Evolutionary conservation across 768 basidiomycete species (phyloP).

Genomic region (Mycena polygramma): DNA sequence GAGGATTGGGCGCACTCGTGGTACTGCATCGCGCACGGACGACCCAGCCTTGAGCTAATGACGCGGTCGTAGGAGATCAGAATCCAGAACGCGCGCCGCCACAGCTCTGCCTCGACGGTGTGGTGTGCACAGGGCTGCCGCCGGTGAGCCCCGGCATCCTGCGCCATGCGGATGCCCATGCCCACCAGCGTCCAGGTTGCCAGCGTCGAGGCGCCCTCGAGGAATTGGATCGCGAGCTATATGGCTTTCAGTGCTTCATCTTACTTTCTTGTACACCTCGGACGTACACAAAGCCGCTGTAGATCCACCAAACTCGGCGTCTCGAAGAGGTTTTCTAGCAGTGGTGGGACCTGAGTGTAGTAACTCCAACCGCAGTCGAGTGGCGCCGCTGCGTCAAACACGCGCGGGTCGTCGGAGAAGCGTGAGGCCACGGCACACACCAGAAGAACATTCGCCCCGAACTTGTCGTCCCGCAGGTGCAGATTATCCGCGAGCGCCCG

Average conservation of each 20-base stretch:
- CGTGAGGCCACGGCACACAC: slow-evolving; percentile 82
- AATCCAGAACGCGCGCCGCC: slow-evolving; percentile 62
- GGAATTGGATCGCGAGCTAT: slow-evolving; percentile 65
- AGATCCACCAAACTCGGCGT: slow-evolving; percentile 80
- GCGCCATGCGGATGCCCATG: slow-evolving; percentile 41
- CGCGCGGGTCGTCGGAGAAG: slow-evolving; percentile 69
- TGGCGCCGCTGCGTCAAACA: slow-evolving; percentile 54
- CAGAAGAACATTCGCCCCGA: slow-evolving; percentile 72
- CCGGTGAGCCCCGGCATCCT: slow-evolving; percentile 33
- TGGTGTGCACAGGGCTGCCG: slow-evolving; percentile 47
- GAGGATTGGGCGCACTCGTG: slow-evolving; percentile 60
- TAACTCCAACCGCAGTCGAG: slow-evolving; percentile 73
- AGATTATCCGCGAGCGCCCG: slow-evolving; percentile 59
- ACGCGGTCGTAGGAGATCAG: slow-evolving; percentile 32
- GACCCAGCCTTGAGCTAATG: slow-evolving; percentile 58
- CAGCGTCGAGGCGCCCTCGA: slow-evolving; percentile 69
- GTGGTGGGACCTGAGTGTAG: slow-evolving; percentile 76
- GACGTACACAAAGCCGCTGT: slow-evolving; percentile 70
- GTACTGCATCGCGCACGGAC: slow-evolving; percentile 68
- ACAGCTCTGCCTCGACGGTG: slow-evolving; percentile 72
- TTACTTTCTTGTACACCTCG: not conserved
- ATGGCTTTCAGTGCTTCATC: slow-evolving; percentile 5
- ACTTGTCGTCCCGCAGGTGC: slow-evolving; percentile 63
- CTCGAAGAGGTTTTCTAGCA: slow-evolving; percentile 71
- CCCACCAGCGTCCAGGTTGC: slow-evolving; percentile 78